Evolutionary conservation across 75 land plant genomes (phyloP).

Genomic region (Picea glauca): DNA sequence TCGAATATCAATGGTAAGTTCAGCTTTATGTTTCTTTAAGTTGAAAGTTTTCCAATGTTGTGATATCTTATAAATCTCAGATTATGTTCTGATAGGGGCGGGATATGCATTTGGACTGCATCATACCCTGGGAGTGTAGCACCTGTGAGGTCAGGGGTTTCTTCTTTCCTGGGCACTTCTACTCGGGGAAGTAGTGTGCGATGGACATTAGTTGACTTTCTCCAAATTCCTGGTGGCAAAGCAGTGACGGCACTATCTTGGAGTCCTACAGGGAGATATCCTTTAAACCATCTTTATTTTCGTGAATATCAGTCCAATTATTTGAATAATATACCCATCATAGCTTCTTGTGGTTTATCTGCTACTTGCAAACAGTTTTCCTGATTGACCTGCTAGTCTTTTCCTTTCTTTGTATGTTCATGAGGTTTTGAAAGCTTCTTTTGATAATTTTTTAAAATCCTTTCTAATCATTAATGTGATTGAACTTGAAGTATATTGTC

Average conservation of each 20-base stretch:
- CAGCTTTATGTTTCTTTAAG: neutral
- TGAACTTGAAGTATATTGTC: neutral
- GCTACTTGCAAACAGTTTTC: neutral
- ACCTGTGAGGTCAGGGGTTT: slow-evolving; percentile 64
- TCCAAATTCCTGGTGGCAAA: slow-evolving; percentile 45
- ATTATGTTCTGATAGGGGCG: slow-evolving; percentile 51
- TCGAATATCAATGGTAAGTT: neutral
- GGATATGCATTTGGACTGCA: slow-evolving; percentile 92
- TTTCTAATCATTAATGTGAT: neutral
- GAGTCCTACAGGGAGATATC: slow-evolving; percentile 98
- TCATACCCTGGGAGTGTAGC: slow-evolving; percentile 79
- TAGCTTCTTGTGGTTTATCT: neutral
- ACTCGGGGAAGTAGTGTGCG: slow-evolving; percentile 65
- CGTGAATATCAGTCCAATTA: neutral
- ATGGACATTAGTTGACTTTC: slow-evolving; percentile 85
- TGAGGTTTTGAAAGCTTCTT: neutral
- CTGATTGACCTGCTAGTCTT: neutral
- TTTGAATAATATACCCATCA: neutral
- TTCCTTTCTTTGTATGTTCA: neutral
- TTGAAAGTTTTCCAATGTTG: neutral
- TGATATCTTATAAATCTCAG: neutral
- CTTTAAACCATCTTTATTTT: slow-evolving; percentile 17
- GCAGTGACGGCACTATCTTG: slow-evolving; percentile 77
- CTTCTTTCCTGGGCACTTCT: slow-evolving; percentile 49
- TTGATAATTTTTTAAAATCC: neutral